Evolutionary conservation across 805 yeast genomes (phyloP).

Genomic region (Candida maltosa): DNA sequence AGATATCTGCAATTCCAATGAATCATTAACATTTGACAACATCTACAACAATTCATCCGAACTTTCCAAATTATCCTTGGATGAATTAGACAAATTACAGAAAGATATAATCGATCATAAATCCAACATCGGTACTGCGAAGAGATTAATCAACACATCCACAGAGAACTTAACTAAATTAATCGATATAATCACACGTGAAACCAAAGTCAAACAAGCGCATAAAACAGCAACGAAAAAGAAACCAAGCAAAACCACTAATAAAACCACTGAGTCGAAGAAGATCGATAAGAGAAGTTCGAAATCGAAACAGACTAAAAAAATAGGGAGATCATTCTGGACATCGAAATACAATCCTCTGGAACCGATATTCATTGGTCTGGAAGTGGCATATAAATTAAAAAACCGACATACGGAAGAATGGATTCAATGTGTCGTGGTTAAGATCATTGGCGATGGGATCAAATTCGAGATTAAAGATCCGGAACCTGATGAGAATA

Average conservation of each 20-base stretch:
- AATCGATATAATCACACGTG: too few relatives aligned
- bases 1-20: slow-evolving; percentile 64
- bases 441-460: slow-evolving; percentile 73
- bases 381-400: slow-evolving; percentile 86
- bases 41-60: slow-evolving; percentile 20
- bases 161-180: slow-evolving; percentile 47
- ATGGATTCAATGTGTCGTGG: slow-evolving; percentile 95
- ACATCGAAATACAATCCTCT: slow-evolving; percentile 58
- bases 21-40: slow-evolving; percentile 47
- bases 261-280: slow-evolving; percentile 6
- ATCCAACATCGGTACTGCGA: slow-evolving; percentile 53
- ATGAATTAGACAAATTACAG: slow-evolving; percentile 37
- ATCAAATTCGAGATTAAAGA: slow-evolving; percentile 84
- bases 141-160: slow-evolving; percentile 34
- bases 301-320: slow-evolving; percentile 10
- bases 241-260: slow-evolving; percentile 14
- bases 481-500: slow-evolving; percentile 95
- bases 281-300: slow-evolving; percentile 9
- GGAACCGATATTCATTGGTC: slow-evolving; percentile 58
- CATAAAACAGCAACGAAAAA: slow-evolving; percentile 14
- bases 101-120: slow-evolving; percentile 49
- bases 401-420: slow-evolving; percentile 73
- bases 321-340: slow-evolving; percentile 44
- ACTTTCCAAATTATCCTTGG: slow-evolving; percentile 27
- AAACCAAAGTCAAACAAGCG: too few relatives aligned